Percentiles rank a stretch among this genome's conserved stretches.
Evolutionary conservation across 108 stramenopile genomes (phyloP).

Genomic region (Discostella pseudostelligera): DNA sequence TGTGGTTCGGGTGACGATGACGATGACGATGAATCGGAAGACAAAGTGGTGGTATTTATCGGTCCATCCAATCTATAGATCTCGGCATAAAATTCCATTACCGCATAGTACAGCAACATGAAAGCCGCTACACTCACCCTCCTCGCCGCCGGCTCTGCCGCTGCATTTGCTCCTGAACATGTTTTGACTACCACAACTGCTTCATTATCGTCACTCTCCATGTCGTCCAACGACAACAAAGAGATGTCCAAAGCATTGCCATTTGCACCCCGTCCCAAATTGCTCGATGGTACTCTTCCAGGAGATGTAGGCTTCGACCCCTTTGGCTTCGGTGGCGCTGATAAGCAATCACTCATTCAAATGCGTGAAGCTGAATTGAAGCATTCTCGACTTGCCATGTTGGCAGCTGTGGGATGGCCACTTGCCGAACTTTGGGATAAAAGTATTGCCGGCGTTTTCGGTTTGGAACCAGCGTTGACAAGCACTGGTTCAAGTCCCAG

Average conservation of each 20-base stretch:
- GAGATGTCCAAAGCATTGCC: constrained; percentile 74
- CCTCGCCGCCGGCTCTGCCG: constrained; percentile 20
- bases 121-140: constrained; percentile 7
- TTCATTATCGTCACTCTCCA: constrained; percentile 14
- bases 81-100: too few relatives aligned
- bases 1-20: too few relatives aligned
- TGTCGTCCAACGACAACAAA: constrained; percentile 27
- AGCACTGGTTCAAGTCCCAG: constrained; percentile 73
- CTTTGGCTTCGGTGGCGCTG: constrained; percentile 68
- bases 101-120: too few relatives aligned
- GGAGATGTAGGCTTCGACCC: constrained; percentile 89
- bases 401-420: constrained; percentile 88
- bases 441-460: constrained; percentile 54
- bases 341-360: constrained; percentile 62
- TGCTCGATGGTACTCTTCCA: constrained; percentile 73
- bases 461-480: constrained; percentile 62
- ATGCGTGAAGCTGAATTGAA: constrained; percentile 90
- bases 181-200: not conserved
- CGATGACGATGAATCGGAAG: too few relatives aligned
- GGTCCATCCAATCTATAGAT: too few relatives aligned
- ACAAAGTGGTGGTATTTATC: too few relatives aligned
- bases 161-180: constrained; percentile 17
- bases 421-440: constrained; percentile 80
- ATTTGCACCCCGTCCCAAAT: constrained; percentile 69
- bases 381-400: constrained; percentile 85